phyloP scores from a whole-genome alignment of 192 early-diverging fungal species.

The Coemansia sp. region DNA sequence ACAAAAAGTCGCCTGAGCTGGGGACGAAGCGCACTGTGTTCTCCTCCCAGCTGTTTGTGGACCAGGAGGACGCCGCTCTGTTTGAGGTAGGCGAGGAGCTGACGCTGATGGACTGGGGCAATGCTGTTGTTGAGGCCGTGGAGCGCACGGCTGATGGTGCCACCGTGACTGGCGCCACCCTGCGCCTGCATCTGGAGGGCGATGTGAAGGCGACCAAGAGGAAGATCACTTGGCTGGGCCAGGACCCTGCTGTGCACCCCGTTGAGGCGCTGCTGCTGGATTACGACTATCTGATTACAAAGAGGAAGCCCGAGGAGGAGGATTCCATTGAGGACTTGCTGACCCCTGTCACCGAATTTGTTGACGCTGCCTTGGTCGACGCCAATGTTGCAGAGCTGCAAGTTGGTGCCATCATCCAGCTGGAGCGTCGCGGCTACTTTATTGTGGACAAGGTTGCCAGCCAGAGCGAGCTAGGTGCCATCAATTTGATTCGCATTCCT shows the following conservation, averaged over 20 bases:
- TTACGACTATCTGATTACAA: constrained; percentile 97
- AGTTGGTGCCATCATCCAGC: constrained; percentile 84
- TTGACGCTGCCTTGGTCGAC: constrained; percentile 60
- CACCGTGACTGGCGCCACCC: constrained; percentile 55
- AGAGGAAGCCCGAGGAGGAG: constrained; percentile 93
- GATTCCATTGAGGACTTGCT: constrained; percentile 79
- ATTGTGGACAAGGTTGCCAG: constrained; percentile 72
- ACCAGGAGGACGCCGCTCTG: constrained; percentile 79
- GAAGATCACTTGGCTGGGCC: constrained; percentile 94
- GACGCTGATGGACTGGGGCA: constrained; percentile 99
- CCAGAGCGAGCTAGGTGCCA: constrained; percentile 47
- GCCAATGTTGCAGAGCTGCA: constrained; percentile 59
- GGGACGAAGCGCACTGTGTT: constrained; percentile 84
- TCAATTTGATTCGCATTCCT: constrained; percentile 82
- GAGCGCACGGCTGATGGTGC: constrained; percentile 52
- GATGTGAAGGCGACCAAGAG: constrained; percentile 99
- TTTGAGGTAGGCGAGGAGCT: constrained; percentile 85
- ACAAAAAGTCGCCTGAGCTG: constrained; percentile 95
- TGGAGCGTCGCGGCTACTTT: constrained; percentile 94
- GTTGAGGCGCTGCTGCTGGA: constrained; percentile 72
- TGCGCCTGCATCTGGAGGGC: constrained; percentile 82
- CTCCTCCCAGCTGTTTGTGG: constrained; percentile 72
- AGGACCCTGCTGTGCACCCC: constrained; percentile 55
- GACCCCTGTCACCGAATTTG: constrained; percentile 83
- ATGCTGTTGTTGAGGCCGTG: constrained; percentile 81